Percentiles rank a stretch among this genome's conserved stretches.
Evolutionary conservation across 73 alveolate genomes (phyloP).

Genomic region (Halteria grandinella): DNA sequence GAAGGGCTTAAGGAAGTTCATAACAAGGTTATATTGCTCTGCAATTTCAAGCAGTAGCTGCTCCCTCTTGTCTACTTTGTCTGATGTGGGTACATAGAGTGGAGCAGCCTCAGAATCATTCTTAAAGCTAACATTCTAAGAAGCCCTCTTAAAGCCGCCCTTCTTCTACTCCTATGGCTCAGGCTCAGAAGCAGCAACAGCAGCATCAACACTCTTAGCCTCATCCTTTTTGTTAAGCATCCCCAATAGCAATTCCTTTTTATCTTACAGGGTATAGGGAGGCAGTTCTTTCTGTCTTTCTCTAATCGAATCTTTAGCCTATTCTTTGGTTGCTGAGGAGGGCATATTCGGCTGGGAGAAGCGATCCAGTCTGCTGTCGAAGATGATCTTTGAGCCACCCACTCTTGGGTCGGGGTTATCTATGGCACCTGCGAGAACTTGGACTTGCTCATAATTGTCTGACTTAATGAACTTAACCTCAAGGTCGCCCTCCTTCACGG

Average conservation of each 20-base stretch:
- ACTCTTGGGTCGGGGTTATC: conserved; percentile 54
- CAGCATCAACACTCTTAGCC: neutral
- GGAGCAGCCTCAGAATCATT: conserved; percentile 39
- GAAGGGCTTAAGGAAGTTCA: neutral
- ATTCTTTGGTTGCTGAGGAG: conserved; percentile 2
- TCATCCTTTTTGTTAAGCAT: conserved; percentile 27
- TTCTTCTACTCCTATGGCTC: too few relatives aligned
- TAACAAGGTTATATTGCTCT: conserved; percentile 13
- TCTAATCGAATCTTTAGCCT: conserved; percentile 10
- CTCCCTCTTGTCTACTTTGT: neutral
- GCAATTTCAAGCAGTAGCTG: conserved; percentile 10
- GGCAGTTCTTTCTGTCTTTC: conserved; percentile 33
- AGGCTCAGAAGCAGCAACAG: neutral
- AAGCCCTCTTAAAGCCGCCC: conserved; percentile 4
- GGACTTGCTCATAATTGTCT: neutral
- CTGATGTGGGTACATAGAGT: neutral
- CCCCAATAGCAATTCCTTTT: conserved; percentile 17
- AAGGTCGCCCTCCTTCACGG: conserved; percentile 20
- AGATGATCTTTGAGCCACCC: conserved; percentile 36
- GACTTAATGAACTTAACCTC: neutral
- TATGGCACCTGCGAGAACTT: conserved; percentile 6
- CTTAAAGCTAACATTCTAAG: conserved; percentile 17
- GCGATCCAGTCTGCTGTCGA: conserved; percentile 48
- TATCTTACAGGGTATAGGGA: conserved; percentile 50
- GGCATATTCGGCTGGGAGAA: too few relatives aligned